These are phyloP conservation scores for Clavulina sp. DNA, from an alignment of 768 basidiomycete genomes.

Conservation along the genomic window DNA sequence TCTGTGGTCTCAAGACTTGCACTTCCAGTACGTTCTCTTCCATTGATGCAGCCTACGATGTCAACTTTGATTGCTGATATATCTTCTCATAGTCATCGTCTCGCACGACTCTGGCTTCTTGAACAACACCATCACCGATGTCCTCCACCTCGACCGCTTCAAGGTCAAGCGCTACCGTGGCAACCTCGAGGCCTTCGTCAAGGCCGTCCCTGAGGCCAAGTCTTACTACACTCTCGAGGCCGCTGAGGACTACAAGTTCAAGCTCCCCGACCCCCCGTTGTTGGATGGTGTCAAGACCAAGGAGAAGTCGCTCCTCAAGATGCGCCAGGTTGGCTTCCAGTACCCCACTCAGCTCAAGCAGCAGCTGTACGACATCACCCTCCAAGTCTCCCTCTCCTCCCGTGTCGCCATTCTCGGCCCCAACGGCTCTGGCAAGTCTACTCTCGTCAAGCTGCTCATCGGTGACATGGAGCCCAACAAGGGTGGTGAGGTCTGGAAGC, in stretches of 20 bases:
- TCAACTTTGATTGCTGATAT: constrained; percentile 8
- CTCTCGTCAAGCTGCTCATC: constrained; percentile 90
- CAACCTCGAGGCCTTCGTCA: constrained; percentile 88
- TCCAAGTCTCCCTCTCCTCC: constrained; percentile 94
- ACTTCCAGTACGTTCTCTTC: constrained; percentile 54
- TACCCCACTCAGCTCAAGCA: constrained; percentile 75
- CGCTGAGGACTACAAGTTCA: constrained; percentile 94
- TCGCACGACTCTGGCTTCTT: constrained; percentile 96
- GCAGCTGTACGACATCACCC: constrained; percentile 85
- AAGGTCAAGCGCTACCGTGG: constrained; percentile 91
- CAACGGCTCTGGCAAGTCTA: constrained; percentile 97
- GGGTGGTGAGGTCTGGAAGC: constrained; percentile 97
- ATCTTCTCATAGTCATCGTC: constrained; percentile 54
- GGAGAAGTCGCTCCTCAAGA: constrained; percentile 92
- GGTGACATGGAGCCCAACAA: constrained; percentile 94
- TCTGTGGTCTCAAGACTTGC: constrained; percentile 70
- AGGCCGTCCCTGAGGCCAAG: constrained; percentile 89
- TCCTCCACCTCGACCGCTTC: constrained; percentile 96
- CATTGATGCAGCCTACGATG: not conserved
- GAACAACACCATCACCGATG: constrained; percentile 96
- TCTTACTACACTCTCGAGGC: constrained; percentile 96
- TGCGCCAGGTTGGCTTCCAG: constrained; percentile 96
- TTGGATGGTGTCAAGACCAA: constrained; percentile 99
- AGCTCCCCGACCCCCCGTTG: constrained; percentile 90
- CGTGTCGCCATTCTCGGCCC: constrained; percentile 97